A percentile compares a stretch with the other conserved stretches of the same genome.
These are phyloP conservation scores for Boechera retrofracta DNA, from an alignment of 345 rosid species.

Conservation along the genomic window DNA sequence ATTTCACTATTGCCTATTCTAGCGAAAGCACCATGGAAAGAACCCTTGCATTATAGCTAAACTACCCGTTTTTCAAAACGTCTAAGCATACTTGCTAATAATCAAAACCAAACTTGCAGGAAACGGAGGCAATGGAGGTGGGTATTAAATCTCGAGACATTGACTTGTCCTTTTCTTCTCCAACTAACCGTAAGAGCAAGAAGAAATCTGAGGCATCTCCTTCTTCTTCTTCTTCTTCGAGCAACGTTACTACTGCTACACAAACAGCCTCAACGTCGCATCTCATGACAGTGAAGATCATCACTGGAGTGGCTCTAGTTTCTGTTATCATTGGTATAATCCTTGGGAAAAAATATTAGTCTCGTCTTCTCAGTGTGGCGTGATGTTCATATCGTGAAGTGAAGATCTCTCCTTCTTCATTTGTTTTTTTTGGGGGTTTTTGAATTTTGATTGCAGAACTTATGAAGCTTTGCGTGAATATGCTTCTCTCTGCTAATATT, in stretches of 20 bases:
- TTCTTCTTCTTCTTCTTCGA: slow-evolving; percentile 51
- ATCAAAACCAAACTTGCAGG: slow-evolving; percentile 44
- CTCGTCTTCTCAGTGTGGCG: slow-evolving; percentile 32
- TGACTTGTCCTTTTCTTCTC: slow-evolving; percentile 59
- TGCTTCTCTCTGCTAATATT: slow-evolving; percentile 40
- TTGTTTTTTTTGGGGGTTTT: slow-evolving; percentile 18
- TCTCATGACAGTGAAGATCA: slow-evolving; percentile 55
- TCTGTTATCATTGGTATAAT: slow-evolving; percentile 76
- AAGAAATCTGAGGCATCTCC: slow-evolving; percentile 66
- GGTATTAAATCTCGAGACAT: slow-evolving; percentile 80
- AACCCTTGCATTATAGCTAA: slow-evolving; percentile 1
- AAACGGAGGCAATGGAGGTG: slow-evolving; percentile 47
- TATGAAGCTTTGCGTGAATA: slow-evolving; percentile 26
- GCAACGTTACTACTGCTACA: slow-evolving; percentile 35
- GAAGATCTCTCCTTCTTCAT: slow-evolving; percentile 28
- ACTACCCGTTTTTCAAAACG: slow-evolving; percentile 2
- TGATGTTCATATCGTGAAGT: slow-evolving; percentile 37
- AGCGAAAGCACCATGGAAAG: not conserved
- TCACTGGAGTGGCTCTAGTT: slow-evolving; percentile 69
- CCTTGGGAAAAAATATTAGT: slow-evolving; percentile 82
- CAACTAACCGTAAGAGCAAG: slow-evolving; percentile 76
- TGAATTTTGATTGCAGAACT: slow-evolving; percentile 39
- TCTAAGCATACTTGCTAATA: slow-evolving; percentile 2
- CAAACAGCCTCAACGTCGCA: slow-evolving; percentile 49
- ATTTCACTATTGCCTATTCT: too few relatives aligned